These are phyloP conservation scores for Rauvolfia tetraphylla DNA, from an alignment of 257 asterid species.

Conservation along the genomic window DNA sequence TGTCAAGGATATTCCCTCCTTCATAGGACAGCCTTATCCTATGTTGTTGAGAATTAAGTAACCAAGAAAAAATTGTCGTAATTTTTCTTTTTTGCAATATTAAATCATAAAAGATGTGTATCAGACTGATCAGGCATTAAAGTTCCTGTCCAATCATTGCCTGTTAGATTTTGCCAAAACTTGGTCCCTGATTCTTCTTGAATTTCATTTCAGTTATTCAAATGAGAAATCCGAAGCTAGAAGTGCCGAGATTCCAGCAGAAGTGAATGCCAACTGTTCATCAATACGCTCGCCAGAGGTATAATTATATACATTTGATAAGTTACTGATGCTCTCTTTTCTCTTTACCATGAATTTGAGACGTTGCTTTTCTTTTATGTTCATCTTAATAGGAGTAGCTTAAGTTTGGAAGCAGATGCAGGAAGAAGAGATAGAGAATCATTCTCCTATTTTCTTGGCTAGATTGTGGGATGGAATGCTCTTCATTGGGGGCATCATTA, in stretches of 20 bases:
- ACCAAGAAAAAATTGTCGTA: too few relatives aligned
- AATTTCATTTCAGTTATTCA: conserved; percentile 44
- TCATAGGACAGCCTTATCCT: background rate
- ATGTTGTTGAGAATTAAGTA: background rate
- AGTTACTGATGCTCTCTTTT: background rate
- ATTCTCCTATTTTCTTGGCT: conserved; percentile 6
- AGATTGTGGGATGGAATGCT: conserved; percentile 6
- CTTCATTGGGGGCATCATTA: background rate
- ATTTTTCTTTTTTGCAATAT: too few relatives aligned
- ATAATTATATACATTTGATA: conserved; percentile 2
- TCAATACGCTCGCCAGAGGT: conserved; percentile 46
- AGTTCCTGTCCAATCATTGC: background rate
- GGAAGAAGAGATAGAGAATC: conserved; percentile 12
- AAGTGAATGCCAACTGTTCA: conserved; percentile 38
- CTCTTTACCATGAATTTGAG: background rate
- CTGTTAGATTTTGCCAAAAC: background rate
- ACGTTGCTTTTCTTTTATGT: background rate
- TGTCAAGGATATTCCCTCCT: background rate
- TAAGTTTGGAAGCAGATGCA: conserved; percentile 9
- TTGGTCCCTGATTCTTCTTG: conserved; percentile 1
- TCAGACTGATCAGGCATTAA: background rate
- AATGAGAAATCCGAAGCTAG: conserved; percentile 91
- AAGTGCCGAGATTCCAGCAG: conserved; percentile 47
- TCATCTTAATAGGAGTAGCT: conserved; percentile 29
- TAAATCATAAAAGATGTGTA: background rate